phyloP scores from a whole-genome alignment of 2,329 filamentous ascomycete genomes.

The Fusarium coffeatum region DNA sequence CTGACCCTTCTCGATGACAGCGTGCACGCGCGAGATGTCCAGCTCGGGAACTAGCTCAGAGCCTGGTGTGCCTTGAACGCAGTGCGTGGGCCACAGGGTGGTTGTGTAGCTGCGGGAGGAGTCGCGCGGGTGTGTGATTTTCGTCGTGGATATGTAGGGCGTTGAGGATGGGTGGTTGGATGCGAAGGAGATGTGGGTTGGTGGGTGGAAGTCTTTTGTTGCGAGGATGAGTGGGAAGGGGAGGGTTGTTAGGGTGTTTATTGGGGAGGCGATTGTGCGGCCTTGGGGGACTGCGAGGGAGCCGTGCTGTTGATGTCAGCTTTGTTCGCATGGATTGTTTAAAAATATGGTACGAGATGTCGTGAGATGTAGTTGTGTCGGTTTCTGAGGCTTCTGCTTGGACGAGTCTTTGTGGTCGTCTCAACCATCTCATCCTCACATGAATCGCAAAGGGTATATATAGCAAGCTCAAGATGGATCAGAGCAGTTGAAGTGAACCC shows the following conservation, averaged over 20 bases:
- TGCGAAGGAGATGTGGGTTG: conserved; percentile 88
- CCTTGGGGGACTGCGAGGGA: conserved; percentile 84
- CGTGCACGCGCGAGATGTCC: conserved; percentile 67
- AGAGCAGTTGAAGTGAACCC: not conserved
- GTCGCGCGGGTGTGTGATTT: conserved; percentile 75
- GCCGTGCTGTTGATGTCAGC: conserved; percentile 71
- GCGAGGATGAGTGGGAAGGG: conserved; percentile 81
- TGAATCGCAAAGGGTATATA: not conserved
- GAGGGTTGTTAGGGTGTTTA: conserved; percentile 80
- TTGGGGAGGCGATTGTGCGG: conserved; percentile 72
- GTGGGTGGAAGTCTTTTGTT: conserved; percentile 93
- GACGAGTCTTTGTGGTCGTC: not conserved
- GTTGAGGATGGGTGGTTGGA: conserved; percentile 75
- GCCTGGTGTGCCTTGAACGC: conserved; percentile 79
- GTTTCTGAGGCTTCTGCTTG: not conserved
- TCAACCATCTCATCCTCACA: not conserved
- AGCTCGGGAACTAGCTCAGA: conserved; percentile 80
- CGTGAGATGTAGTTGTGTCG: too few species aligned
- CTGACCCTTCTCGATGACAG: conserved; percentile 81
- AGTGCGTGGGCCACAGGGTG: conserved; percentile 90
- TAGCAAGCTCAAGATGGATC: not conserved
- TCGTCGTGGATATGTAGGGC: conserved; percentile 74
- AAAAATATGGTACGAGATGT: not conserved
- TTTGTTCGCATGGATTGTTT: too few species aligned
- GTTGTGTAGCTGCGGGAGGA: conserved; percentile 71